A percentile compares a stretch with the other conserved stretches of the same genome.
Conservation (phyloP, 495 filamentous ascomycete genomes). For the Penicillium silybi region DNA sequence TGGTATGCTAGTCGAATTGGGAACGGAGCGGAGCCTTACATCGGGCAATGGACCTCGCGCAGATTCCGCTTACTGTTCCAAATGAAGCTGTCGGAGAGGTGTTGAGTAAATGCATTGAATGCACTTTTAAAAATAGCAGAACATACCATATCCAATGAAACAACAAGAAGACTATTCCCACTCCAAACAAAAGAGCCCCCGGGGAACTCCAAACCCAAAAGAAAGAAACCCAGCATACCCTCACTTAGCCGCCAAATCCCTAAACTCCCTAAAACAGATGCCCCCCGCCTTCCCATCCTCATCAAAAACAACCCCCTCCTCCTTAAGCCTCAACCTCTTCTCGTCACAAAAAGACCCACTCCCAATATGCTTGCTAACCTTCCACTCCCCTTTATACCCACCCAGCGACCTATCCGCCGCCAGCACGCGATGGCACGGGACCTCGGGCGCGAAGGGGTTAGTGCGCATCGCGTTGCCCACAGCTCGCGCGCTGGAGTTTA, state of each 20-base stretch:
- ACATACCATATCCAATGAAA: neutral
- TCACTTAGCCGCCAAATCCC: constrained; percentile 17
- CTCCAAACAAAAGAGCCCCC: neutral
- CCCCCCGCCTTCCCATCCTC: constrained; percentile 24
- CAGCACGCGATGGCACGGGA: constrained; percentile 48
- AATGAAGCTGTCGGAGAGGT: neutral
- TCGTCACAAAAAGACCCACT: constrained; percentile 25
- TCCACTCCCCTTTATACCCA: constrained; percentile 35
- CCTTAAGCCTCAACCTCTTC: constrained; percentile 26
- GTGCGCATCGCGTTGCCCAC: constrained; percentile 73
- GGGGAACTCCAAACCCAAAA: neutral
- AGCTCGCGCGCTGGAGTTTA: constrained; percentile 69
- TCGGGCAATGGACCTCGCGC: no score
- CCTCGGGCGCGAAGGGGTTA: constrained; percentile 66
- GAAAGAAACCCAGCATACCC: neutral
- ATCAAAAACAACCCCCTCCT: constrained; percentile 33
- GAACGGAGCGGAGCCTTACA: neutral
- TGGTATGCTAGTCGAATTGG: neutral
- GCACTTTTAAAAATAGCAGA: neutral
- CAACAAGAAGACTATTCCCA: neutral
- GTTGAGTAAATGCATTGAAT: neutral
- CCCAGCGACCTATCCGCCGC: constrained; percentile 27
- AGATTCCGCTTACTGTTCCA: no score
- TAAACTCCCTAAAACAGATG: constrained; percentile 29
- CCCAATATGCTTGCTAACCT: constrained; percentile 14